phyloP scores from a whole-genome alignment of 805 yeast genomes.

The Tetrapisispora phaffii region DNA sequence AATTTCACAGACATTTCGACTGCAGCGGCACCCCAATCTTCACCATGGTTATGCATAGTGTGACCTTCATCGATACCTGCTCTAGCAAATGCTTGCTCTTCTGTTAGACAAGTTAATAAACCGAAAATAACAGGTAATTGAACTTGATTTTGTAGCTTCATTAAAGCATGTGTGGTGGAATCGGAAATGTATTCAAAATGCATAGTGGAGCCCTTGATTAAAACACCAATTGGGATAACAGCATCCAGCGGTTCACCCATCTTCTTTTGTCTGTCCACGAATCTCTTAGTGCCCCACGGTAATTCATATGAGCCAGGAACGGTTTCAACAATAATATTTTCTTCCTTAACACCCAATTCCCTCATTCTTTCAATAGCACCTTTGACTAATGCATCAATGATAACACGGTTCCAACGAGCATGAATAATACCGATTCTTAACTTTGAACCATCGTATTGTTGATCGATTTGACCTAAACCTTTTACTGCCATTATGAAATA shows the following conservation, averaged over 20 bases:
- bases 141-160: slow-evolving; percentile 65
- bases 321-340: slow-evolving; percentile 68
- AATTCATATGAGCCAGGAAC: slow-evolving; percentile 95
- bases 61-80: slow-evolving; percentile 70
- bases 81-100: slow-evolving; percentile 85
- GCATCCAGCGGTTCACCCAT: slow-evolving; percentile 58
- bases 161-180: slow-evolving; percentile 71
- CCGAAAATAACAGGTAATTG: slow-evolving; percentile 85
- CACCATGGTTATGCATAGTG: slow-evolving; percentile 86
- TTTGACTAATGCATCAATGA: slow-evolving; percentile 68
- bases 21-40: slow-evolving; percentile 98
- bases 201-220: slow-evolving; percentile 95
- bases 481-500: slow-evolving; percentile 52
- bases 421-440: slow-evolving; percentile 79
- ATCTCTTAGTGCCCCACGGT: slow-evolving; percentile 65
- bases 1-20: slow-evolving; percentile 77
- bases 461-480: slow-evolving; percentile 70
- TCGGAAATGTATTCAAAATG: slow-evolving; percentile 97
- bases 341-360: slow-evolving; percentile 60
- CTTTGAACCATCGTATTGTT: slow-evolving; percentile 54
- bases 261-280: slow-evolving; percentile 36
- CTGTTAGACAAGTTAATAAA: slow-evolving; percentile 84
- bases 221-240: slow-evolving; percentile 84
- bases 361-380: slow-evolving; percentile 60
- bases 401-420: slow-evolving; percentile 85